Evolutionary conservation across 768 basidiomycete genomes (phyloP), one percentile per base, ranked within the genome.

Genomic region (Russula dissimulans): DNA sequence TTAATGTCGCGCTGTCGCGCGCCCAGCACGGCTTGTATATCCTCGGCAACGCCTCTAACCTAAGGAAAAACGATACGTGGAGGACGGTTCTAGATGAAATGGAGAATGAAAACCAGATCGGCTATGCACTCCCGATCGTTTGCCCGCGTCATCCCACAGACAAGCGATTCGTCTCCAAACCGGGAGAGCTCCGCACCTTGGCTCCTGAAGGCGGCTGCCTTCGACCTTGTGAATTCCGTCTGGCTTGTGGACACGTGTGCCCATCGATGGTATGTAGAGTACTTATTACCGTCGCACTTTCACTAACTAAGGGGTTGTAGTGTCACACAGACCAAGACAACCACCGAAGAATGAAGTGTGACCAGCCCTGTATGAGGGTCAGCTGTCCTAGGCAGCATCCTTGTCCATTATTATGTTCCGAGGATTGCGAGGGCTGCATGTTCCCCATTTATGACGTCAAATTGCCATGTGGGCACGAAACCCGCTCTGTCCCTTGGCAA

Each of bases 11-110:
- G 0, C 69, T 91, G 4, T 89, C 87, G 22, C 78, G 89, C 22
- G 88, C 89, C 4, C 79, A 81, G 51, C 81, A 91, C 61, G 89
- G 89, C 5, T 72, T 91, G 2, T 90, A 78, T 66, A 80, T 91
- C 36, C 71, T 91, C 4, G 89, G 89, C 26, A 88, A 89, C 55
- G 81, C 84, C 0, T 69, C 76, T 0, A 79, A 82, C 44, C 67
- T 87, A 45, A 72, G 78, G 4, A 75, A 72, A 57, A 82, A 79
- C 59, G 53, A 67, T 10, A 85, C 84, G 71, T 90, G 87, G 89
- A 69, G 68, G 0, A 71, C 69, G 0, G 74, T 88, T 14, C 70
- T 87, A 1, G 76, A 83, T n/a, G 78, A 84, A 64, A 72, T 90
- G 45, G 78, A 82, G 39, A 65, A 63, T 3, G 65, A 73, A 14